Evolutionary conservation across 2,329 filamentous ascomycete genomes (phyloP).

Genomic region (Alternaria incomplexa): DNA sequence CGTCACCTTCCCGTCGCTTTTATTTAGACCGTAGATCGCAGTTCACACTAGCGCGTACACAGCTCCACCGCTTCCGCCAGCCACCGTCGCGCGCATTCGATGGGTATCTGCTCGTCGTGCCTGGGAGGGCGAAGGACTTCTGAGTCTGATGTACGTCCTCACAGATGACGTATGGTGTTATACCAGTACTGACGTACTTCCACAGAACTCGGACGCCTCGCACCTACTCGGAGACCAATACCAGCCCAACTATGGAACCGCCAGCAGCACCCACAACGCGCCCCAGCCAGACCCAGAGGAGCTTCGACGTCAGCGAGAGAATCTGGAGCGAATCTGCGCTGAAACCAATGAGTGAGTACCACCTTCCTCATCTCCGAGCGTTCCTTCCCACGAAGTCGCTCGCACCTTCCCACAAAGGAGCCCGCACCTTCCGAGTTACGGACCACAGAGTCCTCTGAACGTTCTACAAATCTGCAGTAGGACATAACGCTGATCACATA

Average conservation of each 20-base stretch:
- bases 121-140: slow-evolving; percentile 54
- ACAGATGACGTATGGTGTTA: too few species aligned
- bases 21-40: neutral
- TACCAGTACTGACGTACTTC: too few species aligned
- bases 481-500: slow-evolving; percentile 32
- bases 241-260: slow-evolving; percentile 54
- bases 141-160: slow-evolving; percentile 50
- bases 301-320: slow-evolving; percentile 55
- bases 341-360: slow-evolving; percentile 55
- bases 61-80: neutral
- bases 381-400: too few species aligned
- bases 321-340: slow-evolving; percentile 56
- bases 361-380: neutral
- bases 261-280: slow-evolving; percentile 43
- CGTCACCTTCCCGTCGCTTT: slow-evolving; percentile 4
- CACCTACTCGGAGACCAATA: slow-evolving; percentile 54
- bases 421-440: too few species aligned
- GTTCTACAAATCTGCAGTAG: neutral
- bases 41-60: neutral
- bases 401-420: too few species aligned
- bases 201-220: slow-evolving; percentile 55
- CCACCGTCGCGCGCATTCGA: slow-evolving; percentile 39
- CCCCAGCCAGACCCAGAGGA: slow-evolving; percentile 57
- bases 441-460: neutral
- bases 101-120: slow-evolving; percentile 59